Percentiles rank a stretch among this genome's conserved stretches.
Evolutionary conservation across 176 grass and related monocot species (phyloP).

Genomic region (Triticum aestivum): DNA sequence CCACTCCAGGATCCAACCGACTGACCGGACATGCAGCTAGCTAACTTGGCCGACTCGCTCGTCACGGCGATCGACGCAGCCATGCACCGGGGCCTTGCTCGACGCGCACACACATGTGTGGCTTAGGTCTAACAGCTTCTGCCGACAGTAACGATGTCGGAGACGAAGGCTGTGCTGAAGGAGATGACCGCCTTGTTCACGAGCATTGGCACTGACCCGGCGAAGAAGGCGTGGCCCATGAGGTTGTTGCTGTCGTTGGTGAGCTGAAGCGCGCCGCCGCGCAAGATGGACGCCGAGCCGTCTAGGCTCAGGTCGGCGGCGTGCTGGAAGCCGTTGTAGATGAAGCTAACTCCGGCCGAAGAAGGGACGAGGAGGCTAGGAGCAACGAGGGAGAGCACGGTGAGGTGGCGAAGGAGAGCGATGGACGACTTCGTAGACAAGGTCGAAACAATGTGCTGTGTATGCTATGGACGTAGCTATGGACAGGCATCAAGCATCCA

Average conservation of each 20-base stretch:
- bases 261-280: conserved; percentile 41
- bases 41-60: no score
- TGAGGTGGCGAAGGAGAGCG: background rate
- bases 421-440: background rate
- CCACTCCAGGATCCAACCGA: no score
- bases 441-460: background rate
- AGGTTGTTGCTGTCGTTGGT: conserved; percentile 36
- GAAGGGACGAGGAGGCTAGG: background rate
- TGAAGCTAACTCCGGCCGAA: conserved; percentile 11
- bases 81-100: no score
- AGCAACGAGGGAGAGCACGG: conserved; percentile 9
- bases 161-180: conserved; percentile 74
- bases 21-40: no score
- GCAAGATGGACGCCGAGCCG: conserved; percentile 26
- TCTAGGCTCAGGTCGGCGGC: conserved; percentile 33
- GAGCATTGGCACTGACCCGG: conserved; percentile 28
- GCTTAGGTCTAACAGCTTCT: background rate
- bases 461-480: background rate
- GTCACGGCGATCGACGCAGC: no score
- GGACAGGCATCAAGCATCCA: background rate
- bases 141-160: conserved; percentile 48
- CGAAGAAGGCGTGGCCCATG: conserved; percentile 51
- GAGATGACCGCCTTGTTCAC: conserved; percentile 37
- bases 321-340: conserved; percentile 42
- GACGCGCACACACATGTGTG: no score